Evolutionary conservation across 1,284 basidiomycete genomes (phyloP).

Genomic region (Exobasidium rhododendri): DNA sequence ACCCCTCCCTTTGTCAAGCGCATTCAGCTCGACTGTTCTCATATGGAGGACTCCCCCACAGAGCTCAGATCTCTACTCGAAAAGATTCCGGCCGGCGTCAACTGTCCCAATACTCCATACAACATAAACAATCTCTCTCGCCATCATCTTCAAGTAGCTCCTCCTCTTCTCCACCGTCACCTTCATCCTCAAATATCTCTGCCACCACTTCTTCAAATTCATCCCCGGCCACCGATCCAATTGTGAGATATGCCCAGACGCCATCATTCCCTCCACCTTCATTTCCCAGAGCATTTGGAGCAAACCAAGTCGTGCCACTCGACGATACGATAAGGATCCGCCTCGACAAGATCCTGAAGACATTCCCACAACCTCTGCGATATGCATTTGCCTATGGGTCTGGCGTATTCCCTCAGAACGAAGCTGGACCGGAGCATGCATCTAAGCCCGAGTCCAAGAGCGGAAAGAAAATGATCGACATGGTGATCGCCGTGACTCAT

Average conservation of each 20-base stretch:
- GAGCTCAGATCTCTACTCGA: too few species aligned
- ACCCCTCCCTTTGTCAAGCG: too few species aligned
- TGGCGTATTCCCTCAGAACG: constrained; percentile 83
- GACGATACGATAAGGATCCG: constrained; percentile 20
- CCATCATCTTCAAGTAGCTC: not conserved
- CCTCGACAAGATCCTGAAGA: constrained; percentile 27
- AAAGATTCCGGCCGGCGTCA: not conserved
- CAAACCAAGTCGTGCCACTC: constrained; percentile 41
- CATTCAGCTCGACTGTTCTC: too few species aligned
- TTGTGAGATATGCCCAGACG: not conserved
- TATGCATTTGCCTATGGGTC: constrained; percentile 95
- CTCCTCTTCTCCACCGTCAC: not conserved
- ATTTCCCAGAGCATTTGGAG: constrained; percentile 40
- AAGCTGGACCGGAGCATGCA: constrained; percentile 58
- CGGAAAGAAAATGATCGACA: constrained; percentile 72
- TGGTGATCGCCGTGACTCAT: constrained; percentile 89
- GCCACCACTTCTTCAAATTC: not conserved
- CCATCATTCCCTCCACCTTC: constrained; percentile 20
- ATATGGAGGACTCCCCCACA: too few species aligned
- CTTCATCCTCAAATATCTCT: not conserved
- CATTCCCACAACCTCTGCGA: constrained; percentile 74
- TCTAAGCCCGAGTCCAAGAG: constrained; percentile 53
- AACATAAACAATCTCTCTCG: too few species aligned
- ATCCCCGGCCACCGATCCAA: not conserved
- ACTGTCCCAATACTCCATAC: too few species aligned